phyloP scores from a whole-genome alignment of 768 basidiomycete species.

The Amanita muscaria region DNA sequence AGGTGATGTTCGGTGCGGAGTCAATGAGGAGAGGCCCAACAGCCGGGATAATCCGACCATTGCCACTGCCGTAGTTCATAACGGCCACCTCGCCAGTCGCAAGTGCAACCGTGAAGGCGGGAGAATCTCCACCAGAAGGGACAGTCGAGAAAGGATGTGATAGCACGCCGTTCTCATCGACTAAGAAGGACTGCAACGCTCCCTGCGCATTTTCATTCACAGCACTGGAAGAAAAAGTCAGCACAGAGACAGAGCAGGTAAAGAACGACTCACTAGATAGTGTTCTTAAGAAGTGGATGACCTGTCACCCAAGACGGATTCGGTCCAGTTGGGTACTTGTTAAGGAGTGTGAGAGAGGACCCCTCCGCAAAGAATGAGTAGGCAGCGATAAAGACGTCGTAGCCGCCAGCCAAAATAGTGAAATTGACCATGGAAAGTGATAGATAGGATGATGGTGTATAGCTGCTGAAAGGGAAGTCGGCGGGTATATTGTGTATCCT shows the following conservation, averaged over 20 bases:
- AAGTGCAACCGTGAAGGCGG: conserved; percentile 43
- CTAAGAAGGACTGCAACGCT: conserved; percentile 47
- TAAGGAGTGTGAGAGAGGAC: conserved; percentile 36
- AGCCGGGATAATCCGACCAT: conserved; percentile 45
- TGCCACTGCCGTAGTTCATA: conserved; percentile 50
- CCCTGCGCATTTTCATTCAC: conserved; percentile 45
- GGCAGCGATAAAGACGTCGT: conserved; percentile 49
- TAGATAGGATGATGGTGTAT: neutral
- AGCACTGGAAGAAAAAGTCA: conserved; percentile 29
- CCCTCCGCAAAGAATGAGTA: conserved; percentile 52
- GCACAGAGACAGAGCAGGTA: no score
- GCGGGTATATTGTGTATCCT: no score
- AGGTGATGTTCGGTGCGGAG: conserved; percentile 38
- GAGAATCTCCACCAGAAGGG: conserved; percentile 39
- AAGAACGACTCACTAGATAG: conserved; percentile 68
- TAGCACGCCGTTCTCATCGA: conserved; percentile 36
- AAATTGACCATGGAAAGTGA: conserved; percentile 47
- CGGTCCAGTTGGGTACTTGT: conserved; percentile 39
- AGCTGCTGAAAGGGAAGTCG: no score
- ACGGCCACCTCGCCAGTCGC: conserved; percentile 51
- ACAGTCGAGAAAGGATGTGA: conserved; percentile 36
- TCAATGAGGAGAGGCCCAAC: conserved; percentile 27
- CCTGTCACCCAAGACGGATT: conserved; percentile 55
- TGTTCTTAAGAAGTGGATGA: conserved; percentile 46
- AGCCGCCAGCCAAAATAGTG: conserved; percentile 63